phyloP scores from a whole-genome alignment of 2,329 filamentous ascomycete genomes.

The Neonectria neomacrospora region DNA sequence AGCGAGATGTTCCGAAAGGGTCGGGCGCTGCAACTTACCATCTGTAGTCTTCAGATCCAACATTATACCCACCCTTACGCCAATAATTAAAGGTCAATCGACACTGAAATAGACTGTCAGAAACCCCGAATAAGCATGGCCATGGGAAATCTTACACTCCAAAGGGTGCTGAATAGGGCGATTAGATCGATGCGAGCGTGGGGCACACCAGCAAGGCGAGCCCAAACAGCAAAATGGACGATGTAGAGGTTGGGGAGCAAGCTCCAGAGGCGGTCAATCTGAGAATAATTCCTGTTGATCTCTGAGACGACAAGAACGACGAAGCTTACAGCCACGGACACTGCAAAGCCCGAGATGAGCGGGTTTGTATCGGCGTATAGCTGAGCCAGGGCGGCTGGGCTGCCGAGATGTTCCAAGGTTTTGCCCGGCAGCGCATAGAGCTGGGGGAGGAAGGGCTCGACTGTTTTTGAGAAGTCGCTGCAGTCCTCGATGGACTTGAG shows the following conservation, averaged over 20 bases:
- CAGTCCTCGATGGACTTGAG: conserved; percentile 78
- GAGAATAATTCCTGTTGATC: conserved; percentile 94
- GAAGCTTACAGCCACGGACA: conserved; percentile 76
- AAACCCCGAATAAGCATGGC: conserved; percentile 10
- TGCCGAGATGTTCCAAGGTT: conserved; percentile 68
- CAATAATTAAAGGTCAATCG: conserved; percentile 97
- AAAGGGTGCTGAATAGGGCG: conserved; percentile 75
- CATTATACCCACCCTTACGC: conserved; percentile 89
- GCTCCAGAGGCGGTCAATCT: conserved; percentile 94
- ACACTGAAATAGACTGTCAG: conserved; percentile 56
- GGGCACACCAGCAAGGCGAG: conserved; percentile 76
- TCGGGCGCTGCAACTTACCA: conserved; percentile 61
- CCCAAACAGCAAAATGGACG: conserved; percentile 85
- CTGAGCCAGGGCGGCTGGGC: conserved; percentile 70
- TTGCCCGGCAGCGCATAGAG: conserved; percentile 76
- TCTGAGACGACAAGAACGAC: conserved; percentile 83
- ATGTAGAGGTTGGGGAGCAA: conserved; percentile 89
- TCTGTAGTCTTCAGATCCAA: conserved; percentile 94
- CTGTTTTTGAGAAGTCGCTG: conserved; percentile 78
- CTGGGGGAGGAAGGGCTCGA: conserved; percentile 79
- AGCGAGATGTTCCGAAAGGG: conserved; percentile 6
- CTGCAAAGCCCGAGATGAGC: conserved; percentile 77
- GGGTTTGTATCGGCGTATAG: conserved; percentile 91
- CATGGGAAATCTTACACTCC: conserved; percentile 72
- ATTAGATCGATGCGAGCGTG: conserved; percentile 78